These are phyloP conservation scores for Helicostylum pulchrum DNA, from an alignment of 192 early-diverging fungal species.

Conservation along the genomic window DNA sequence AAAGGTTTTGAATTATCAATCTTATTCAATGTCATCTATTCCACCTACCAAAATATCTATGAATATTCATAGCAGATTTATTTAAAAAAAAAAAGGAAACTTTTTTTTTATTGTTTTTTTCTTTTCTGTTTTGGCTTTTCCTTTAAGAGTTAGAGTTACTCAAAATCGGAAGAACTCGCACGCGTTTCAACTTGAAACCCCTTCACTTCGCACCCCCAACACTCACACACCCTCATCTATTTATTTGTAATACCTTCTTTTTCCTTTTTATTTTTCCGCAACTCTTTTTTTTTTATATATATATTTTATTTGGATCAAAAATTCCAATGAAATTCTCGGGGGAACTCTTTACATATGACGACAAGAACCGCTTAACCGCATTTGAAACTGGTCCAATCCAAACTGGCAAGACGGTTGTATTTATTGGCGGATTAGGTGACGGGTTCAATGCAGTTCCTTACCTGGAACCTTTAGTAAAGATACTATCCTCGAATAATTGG, in stretches of 20 bases:
- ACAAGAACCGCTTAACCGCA: conserved; percentile 38
- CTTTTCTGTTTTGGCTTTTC: neutral
- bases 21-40: conserved; percentile 8
- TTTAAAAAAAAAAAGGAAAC: neutral
- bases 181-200: neutral
- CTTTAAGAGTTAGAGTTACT: neutral
- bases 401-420: conserved; percentile 29
- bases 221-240: neutral
- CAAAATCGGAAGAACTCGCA: too few relatives aligned
- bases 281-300: neutral
- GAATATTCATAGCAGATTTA: conserved; percentile 3
- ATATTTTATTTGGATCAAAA: neutral
- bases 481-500: conserved; percentile 17
- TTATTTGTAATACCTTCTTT: neutral
- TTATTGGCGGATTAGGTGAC: conserved; percentile 41
- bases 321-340: conserved; percentile 38
- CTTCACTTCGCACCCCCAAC: neutral
- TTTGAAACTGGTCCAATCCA: conserved; percentile 39
- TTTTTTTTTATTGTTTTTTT: neutral
- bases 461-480: conserved; percentile 22
- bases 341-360: conserved; percentile 38
- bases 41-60: conserved; percentile 2
- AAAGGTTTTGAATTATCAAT: conserved; percentile 3
- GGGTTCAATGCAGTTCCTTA: conserved; percentile 44
- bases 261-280: neutral